Evolutionary conservation across 176 grass and related monocot genomes (phyloP), one percentile per base, ranked within the genome.

Genomic region (Avena sativa): DNA sequence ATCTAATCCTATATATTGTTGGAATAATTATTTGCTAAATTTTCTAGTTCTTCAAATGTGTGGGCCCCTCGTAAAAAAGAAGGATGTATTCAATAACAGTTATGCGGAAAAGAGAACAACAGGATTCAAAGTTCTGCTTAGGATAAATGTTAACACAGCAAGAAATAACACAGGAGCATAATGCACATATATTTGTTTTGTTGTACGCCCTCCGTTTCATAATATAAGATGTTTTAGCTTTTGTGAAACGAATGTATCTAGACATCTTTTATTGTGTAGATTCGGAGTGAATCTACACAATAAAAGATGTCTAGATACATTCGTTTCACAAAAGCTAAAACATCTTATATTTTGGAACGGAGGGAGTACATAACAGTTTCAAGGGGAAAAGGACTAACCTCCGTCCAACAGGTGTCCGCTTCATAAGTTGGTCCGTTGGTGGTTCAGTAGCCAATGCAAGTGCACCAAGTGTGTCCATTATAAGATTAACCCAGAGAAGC

Each of bases 401-500:
- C 57, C 94, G 59, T 67, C 94, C 92, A 93, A 98, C 97, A 84
- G 97, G 97, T 63, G 21, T 9, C 8, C 79, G 86, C 78, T 78
- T 93, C 97, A 98, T 94, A 74, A 94, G 92, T 51, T 93, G 77
- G 78, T 98, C 92, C 9, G 94, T 96, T 57, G 97, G 97, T 83
- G 94, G 90, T 93, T 98, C 97, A 23, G 97, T 98, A 17, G 97
- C 97, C 89, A 98, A 95, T 60, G 97, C 97, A 77, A 98, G 90
- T 80, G 97, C 97, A 52, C 97, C 97, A 77, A 98, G 97, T 47
- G 97, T 98, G 83, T 98, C 97, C 97, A 98, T 98, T 19, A 98
- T 98, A 68, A 98, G 93, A 82, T 98, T 98, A 75, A 98, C 94
- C 97, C 97, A 98, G 43, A 98, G 89, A 89, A 98, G 93, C 97